Evolutionary conservation across 2,329 filamentous ascomycete genomes (phyloP), one percentile per base, ranked within the genome.

Genomic region (Laburnicola sp.): DNA sequence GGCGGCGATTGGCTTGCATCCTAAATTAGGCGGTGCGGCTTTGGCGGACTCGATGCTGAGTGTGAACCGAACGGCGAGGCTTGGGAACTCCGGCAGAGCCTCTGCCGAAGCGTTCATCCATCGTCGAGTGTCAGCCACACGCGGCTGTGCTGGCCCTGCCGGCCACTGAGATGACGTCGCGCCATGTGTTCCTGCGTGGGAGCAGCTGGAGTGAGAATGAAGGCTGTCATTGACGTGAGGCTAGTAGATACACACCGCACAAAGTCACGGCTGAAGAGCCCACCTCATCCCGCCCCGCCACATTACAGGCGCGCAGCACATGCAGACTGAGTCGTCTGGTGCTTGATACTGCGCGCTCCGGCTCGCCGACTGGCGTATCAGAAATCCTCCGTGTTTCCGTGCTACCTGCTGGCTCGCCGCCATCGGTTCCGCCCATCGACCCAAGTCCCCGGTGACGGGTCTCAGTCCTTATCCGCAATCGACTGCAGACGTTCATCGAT

Each of bases 401-500:
- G 57, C 61, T 62, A 61, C 60, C 59, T 56, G 53, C 56, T 48
- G 57, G 54, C 58, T 63, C 56, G 55, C 58, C 59, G 62, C 65
- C 54, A 51, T 57, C 57, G 50, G 52, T 59, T 50, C 51, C 54
- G 51, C 45, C 48, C 59, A 59, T 56, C 48, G 50, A 53, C 54
- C 58, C 58, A 62, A 54, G 56, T 56, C 56, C 54, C 48, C 50
- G 57, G 56, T 53, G 50, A 44, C 53, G 32, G 31, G 51, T 66
- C 73, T 85, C 83, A 99, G 78, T 99, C 94, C 84, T 97, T 97
- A 82, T 99, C 94, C 52, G 91, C 91, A 75, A 99, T 99, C 50
- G 93, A 91, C 78, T 97, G 92, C 79, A 99, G 84, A 76, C 94
- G 85, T 78, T 97, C 94, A 69, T 99, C 94, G 74, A 99, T 97